Conservation (phyloP, 495 filamentous ascomycete species). For the Hypoxylon trugodes region DNA sequence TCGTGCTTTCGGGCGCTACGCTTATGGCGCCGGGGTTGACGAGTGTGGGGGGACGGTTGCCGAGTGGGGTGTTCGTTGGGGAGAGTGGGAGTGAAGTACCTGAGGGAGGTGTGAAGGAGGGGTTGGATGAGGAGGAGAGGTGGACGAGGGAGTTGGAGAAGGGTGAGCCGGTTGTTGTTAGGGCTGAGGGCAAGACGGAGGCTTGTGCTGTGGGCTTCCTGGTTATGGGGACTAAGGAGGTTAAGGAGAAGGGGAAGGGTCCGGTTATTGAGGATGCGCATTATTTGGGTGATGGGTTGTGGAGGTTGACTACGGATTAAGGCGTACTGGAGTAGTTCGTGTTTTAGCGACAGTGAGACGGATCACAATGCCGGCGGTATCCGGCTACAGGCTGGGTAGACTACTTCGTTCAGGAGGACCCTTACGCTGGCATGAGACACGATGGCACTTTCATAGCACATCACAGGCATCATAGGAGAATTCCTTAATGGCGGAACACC, state of each 20-base stretch:
- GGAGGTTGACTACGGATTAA: conserved; percentile 79
- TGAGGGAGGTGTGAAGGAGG: too few species aligned
- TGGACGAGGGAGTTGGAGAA: conserved; percentile 70
- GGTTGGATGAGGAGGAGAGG: conserved; percentile 54
- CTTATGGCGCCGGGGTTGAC: conserved; percentile 96
- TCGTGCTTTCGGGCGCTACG: conserved; percentile 89
- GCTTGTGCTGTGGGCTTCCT: conserved; percentile 87
- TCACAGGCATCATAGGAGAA: not conserved
- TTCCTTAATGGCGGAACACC: not conserved
- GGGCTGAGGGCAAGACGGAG: conserved; percentile 92
- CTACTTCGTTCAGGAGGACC: not conserved
- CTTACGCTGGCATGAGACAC: not conserved
- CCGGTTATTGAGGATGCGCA: conserved; percentile 91
- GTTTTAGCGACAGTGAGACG: too few species aligned
- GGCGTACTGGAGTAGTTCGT: too few species aligned
- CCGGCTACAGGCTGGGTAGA: not conserved
- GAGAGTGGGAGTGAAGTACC: too few species aligned
- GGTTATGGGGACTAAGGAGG: conserved; percentile 89
- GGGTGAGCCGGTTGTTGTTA: conserved; percentile 84
- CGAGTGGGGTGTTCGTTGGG: conserved; percentile 56
- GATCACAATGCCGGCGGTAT: not conserved
- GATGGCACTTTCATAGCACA: too few species aligned
- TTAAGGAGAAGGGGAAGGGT: conserved; percentile 91
- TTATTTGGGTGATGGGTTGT: conserved; percentile 94
- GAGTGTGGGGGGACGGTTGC: conserved; percentile 78